Percentiles rank a stretch among this genome's conserved stretches.
Evolutionary conservation across 208 protist species (phyloP).

Genomic region (Leishmania aethiopica): DNA sequence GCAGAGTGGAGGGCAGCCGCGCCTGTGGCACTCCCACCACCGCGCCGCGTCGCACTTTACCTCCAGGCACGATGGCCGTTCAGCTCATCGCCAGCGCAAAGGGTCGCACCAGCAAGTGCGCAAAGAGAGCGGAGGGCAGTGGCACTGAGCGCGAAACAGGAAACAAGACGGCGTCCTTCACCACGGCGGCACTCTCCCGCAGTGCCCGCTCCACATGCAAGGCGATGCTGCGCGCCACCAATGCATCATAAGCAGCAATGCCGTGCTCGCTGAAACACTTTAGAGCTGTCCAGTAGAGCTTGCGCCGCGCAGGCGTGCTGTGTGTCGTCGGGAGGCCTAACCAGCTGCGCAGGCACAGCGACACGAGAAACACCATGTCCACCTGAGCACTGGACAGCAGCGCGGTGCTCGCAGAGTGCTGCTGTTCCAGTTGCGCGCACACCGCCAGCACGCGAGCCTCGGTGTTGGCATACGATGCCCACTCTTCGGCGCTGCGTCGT

Average conservation of each 20-base stretch:
- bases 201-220: constrained; percentile 25
- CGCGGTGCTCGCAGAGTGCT: not conserved
- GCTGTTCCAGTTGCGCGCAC: constrained; percentile 5
- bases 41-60: not conserved
- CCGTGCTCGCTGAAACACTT: constrained; percentile 29
- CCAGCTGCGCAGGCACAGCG: constrained; percentile 56
- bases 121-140: constrained; percentile 37
- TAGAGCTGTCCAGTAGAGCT: constrained; percentile 29
- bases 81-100: constrained; percentile 23
- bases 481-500: constrained; percentile 26
- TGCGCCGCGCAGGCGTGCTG: constrained; percentile 24
- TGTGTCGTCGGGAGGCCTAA: constrained; percentile 31
- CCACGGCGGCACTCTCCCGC: constrained; percentile 15
- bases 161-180: constrained; percentile 18
- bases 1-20: not conserved
- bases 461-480: constrained; percentile 16
- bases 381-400: constrained; percentile 37
- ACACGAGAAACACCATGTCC: constrained; percentile 47
- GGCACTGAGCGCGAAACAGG: constrained; percentile 23
- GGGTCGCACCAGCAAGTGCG: constrained; percentile 30
- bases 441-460: constrained; percentile 26
- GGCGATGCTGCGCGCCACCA: constrained; percentile 31
- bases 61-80: not conserved
- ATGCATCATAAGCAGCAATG: constrained; percentile 25
- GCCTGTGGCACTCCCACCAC: not conserved